A percentile compares a stretch with the other conserved stretches of the same genome.
Evolutionary conservation across 306 rosid genomes (phyloP).

Genomic region (Cicer bijugum): DNA sequence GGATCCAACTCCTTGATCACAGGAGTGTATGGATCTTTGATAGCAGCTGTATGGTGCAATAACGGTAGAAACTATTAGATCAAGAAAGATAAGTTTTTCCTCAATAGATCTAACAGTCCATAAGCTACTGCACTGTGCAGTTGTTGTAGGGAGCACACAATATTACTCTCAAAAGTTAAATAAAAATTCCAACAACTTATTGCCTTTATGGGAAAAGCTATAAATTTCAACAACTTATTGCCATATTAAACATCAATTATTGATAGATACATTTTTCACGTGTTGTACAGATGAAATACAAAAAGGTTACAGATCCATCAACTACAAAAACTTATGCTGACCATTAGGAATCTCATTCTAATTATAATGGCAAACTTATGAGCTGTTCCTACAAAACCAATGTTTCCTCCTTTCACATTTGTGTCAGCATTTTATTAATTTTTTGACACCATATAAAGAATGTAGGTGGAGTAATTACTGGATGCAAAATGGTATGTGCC

Average conservation of each 20-base stretch:
- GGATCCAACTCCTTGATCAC: too few species aligned
- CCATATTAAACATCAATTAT: conserved; percentile 40
- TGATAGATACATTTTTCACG: conserved; percentile 34
- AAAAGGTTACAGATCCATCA: neutral
- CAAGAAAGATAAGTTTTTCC: too few species aligned
- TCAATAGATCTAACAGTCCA: too few species aligned
- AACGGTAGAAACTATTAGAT: too few species aligned
- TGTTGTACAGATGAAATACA: conserved; percentile 41
- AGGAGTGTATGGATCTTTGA: too few species aligned
- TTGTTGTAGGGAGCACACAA: neutral
- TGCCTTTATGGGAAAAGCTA: conserved; percentile 10
- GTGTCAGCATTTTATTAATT: neutral
- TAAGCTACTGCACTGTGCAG: too few species aligned
- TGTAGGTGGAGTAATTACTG: conserved; percentile 2
- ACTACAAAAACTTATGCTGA: conserved; percentile 1
- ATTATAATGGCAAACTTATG: neutral
- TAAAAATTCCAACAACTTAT: conserved; percentile 6
- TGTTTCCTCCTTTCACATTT: conserved; percentile 1
- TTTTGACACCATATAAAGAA: conserved; percentile 1
- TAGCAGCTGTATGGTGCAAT: too few species aligned
- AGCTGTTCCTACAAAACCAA: conserved; percentile 7
- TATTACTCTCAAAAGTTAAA: conserved; percentile 12
- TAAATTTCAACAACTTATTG: conserved; percentile 12
- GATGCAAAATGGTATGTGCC: conserved; percentile 19
- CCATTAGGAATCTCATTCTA: conserved; percentile 19